Conservation (phyloP, 2,329 filamentous ascomycete genomes). For the Bipolaris victoriae region DNA sequence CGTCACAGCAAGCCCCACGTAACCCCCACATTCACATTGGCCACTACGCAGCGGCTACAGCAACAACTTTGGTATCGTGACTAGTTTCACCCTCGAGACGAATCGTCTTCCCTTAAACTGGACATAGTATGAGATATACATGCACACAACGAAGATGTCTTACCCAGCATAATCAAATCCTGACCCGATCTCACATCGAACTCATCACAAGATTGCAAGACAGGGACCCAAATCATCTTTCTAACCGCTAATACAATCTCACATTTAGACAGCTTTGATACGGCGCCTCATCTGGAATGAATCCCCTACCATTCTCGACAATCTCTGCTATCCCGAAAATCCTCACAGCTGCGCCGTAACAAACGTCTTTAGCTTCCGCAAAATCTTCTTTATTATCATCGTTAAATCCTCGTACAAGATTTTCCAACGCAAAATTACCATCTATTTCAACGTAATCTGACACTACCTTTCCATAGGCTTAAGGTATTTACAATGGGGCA, state of each 20-base stretch:
- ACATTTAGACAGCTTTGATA: too few relatives aligned
- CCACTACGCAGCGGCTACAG: conserved; percentile 38
- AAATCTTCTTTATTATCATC: too few relatives aligned
- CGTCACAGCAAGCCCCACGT: conserved; percentile 15
- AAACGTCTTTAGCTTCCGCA: too few relatives aligned
- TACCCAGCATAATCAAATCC: conserved; percentile 20
- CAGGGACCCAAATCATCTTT: too few relatives aligned
- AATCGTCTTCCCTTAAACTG: conserved; percentile 17
- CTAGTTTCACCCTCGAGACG: conserved; percentile 22
- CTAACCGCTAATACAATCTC: too few relatives aligned
- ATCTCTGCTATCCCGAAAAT: too few relatives aligned
- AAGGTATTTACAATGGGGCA: neutral
- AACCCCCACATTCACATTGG: conserved; percentile 33
- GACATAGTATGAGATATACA: conserved; percentile 21
- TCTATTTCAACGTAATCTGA: too few relatives aligned
- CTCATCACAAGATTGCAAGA: conserved; percentile 20
- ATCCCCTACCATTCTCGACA: too few relatives aligned
- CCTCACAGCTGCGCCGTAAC: too few relatives aligned
- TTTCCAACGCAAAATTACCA: too few relatives aligned
- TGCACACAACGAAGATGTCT: conserved; percentile 12
- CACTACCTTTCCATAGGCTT: neutral
- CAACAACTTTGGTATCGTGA: conserved; percentile 35
- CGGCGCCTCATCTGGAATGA: too few relatives aligned
- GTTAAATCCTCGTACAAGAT: too few relatives aligned
- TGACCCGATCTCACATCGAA: conserved; percentile 17